phyloP scores from a whole-genome alignment of 768 basidiomycete genomes.

The Tulasnella calospora region DNA sequence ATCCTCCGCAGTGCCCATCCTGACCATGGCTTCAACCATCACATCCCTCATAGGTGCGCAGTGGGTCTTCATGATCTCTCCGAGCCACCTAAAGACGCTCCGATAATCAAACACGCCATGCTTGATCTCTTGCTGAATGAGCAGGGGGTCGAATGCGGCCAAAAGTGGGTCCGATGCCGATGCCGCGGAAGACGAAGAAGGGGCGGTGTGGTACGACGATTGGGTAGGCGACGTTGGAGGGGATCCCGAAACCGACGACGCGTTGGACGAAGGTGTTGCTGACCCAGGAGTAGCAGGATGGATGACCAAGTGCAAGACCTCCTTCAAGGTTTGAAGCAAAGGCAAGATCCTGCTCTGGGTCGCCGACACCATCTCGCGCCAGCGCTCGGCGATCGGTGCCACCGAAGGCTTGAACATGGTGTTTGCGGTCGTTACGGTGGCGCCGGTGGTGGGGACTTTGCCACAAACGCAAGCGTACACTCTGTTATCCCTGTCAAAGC shows the following conservation, averaged over 20 bases:
- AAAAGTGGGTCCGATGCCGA: conserved; percentile 46
- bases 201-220: conserved; percentile 28
- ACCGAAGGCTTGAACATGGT: not conserved
- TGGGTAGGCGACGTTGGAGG: conserved; percentile 27
- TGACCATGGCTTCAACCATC: conserved; percentile 78
- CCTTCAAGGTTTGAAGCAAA: conserved; percentile 69
- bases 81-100: conserved; percentile 71
- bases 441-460: conserved; percentile 8
- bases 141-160: conserved; percentile 71
- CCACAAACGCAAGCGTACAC: conserved; percentile 40
- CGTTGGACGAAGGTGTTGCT: conserved; percentile 2
- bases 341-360: conserved; percentile 67
- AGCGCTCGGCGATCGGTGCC: conserved; percentile 30
- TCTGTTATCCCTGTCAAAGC: conserved; percentile 58
- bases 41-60: conserved; percentile 91
- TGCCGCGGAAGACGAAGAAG: not conserved
- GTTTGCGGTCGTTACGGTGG: not conserved
- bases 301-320: conserved; percentile 78
- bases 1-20: conserved; percentile 45
- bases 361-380: conserved; percentile 52
- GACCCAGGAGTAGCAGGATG: conserved; percentile 49
- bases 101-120: conserved; percentile 74
- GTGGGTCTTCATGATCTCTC: conserved; percentile 77
- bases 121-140: conserved; percentile 76
- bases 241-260: conserved; percentile 26